Conservation (phyloP, 176 grass and related monocot genomes). For the Bolboschoenus planiculmis region DNA sequence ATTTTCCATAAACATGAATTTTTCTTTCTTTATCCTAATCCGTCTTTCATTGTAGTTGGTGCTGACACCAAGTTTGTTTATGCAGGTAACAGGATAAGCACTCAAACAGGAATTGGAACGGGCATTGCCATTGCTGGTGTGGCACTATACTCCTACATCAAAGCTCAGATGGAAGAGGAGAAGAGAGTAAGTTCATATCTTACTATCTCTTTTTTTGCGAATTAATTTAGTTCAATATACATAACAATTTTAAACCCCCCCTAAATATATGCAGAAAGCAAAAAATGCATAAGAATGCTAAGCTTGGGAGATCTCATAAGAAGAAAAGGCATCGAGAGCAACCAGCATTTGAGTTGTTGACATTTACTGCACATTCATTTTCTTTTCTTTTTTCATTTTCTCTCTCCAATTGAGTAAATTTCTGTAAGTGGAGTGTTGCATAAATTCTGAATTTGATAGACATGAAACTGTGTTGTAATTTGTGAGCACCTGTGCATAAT, state of each 20-base stretch:
- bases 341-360: not conserved
- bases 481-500: not conserved
- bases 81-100: constrained; percentile 85
- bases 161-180: constrained; percentile 94
- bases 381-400: not conserved
- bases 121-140: constrained; percentile 86
- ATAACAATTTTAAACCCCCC: not conserved
- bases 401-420: not conserved
- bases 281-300: constrained; percentile 22
- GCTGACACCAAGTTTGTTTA: constrained; percentile 26
- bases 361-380: constrained; percentile 4
- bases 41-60: not conserved
- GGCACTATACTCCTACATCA: constrained; percentile 90
- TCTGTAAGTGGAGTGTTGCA: constrained; percentile 5
- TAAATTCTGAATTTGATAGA: constrained; percentile 6
- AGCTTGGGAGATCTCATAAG: not conserved
- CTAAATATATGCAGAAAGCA: constrained; percentile 1
- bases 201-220: not conserved
- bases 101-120: constrained; percentile 92
- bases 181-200: constrained; percentile 61
- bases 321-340: not conserved
- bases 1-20: constrained; percentile 15
- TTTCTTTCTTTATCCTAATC: not conserved
- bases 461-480: constrained; percentile 16
- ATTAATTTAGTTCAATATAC: not conserved